A percentile compares a stretch with the other conserved stretches of the same genome.
Conservation (phyloP, 768 basidiomycete genomes). For the Clitopilus hobsonii region DNA sequence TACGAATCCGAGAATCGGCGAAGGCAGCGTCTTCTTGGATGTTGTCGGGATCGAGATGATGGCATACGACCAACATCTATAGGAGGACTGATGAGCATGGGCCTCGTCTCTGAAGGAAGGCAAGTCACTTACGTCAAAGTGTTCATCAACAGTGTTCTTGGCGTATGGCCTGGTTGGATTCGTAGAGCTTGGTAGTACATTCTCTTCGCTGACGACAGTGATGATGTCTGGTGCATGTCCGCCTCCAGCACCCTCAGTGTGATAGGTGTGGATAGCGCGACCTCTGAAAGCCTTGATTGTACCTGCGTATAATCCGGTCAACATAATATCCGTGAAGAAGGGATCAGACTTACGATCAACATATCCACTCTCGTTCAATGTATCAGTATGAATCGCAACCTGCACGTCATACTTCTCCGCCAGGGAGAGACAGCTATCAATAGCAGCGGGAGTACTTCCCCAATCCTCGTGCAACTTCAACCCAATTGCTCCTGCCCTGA, state of each 20-base stretch:
- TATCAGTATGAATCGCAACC: constrained; percentile 96
- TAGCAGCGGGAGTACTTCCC: constrained; percentile 86
- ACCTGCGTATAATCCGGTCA: constrained; percentile 33
- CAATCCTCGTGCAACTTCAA: constrained; percentile 98
- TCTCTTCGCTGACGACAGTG: constrained; percentile 84
- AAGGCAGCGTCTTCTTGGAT: constrained; percentile 94
- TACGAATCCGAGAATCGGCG: constrained; percentile 95
- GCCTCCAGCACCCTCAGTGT: constrained; percentile 93
- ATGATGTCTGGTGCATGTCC: constrained; percentile 99
- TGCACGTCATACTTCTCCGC: constrained; percentile 94
- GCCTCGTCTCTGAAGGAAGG: background rate
- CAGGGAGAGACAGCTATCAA: constrained; percentile 71
- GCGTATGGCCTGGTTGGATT: constrained; percentile 95
- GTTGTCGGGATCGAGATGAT: constrained; percentile 88
- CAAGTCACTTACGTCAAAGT: constrained; percentile 73
- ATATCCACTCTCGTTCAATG: constrained; percentile 95
- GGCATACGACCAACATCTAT: constrained; percentile 99
- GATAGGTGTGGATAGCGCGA: constrained; percentile 95
- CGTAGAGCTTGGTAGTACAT: constrained; percentile 94
- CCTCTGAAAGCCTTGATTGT: constrained; percentile 88
- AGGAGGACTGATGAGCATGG: background rate
- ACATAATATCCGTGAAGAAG: background rate
- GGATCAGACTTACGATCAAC: constrained; percentile 78
- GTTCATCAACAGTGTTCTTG: constrained; percentile 90
- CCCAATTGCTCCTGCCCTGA: constrained; percentile 81